A percentile compares a stretch with the other conserved stretches of the same genome.
These are phyloP conservation scores for Petasospora fabianii DNA, from an alignment of 1,139 yeast species.

Conservation along the genomic window DNA sequence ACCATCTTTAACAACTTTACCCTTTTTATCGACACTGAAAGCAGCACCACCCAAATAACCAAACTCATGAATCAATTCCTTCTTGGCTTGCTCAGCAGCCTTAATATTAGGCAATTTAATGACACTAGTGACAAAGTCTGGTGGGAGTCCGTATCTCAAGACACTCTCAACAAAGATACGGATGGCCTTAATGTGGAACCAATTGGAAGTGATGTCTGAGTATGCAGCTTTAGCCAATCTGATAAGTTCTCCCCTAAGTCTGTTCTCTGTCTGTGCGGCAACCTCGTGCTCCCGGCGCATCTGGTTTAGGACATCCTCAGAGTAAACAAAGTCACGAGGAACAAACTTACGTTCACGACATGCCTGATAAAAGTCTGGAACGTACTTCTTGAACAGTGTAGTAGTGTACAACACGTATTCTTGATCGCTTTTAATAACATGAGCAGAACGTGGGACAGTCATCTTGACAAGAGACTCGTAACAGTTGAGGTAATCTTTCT, in stretches of 20 bases:
- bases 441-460: constrained; percentile 91
- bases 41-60: constrained; percentile 93
- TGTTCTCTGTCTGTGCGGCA: constrained; percentile 70
- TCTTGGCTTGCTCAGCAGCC: constrained; percentile 54
- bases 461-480: constrained; percentile 78
- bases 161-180: constrained; percentile 66
- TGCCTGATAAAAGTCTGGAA: constrained; percentile 61
- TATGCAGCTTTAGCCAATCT: constrained; percentile 86
- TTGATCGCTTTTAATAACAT: constrained; percentile 61
- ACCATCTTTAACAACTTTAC: constrained; percentile 57
- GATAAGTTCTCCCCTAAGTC: constrained; percentile 71
- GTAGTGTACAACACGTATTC: constrained; percentile 75
- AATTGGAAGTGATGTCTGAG: constrained; percentile 74
- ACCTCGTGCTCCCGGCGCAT: constrained; percentile 75
- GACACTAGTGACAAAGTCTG: constrained; percentile 67
- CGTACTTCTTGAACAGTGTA: constrained; percentile 79
- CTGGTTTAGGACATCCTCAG: constrained; percentile 69
- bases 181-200: constrained; percentile 82
- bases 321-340: constrained; percentile 89
- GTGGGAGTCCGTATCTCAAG: constrained; percentile 93
- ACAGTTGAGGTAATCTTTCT: constrained; percentile 54
- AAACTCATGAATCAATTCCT: constrained; percentile 65
- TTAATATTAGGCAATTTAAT: constrained; percentile 36
- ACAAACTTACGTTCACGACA: constrained; percentile 87
- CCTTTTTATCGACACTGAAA: constrained; percentile 57